These are phyloP conservation scores for Stygiomarasmius scandens DNA, from an alignment of 1,284 basidiomycete genomes.

Conservation along the genomic window DNA sequence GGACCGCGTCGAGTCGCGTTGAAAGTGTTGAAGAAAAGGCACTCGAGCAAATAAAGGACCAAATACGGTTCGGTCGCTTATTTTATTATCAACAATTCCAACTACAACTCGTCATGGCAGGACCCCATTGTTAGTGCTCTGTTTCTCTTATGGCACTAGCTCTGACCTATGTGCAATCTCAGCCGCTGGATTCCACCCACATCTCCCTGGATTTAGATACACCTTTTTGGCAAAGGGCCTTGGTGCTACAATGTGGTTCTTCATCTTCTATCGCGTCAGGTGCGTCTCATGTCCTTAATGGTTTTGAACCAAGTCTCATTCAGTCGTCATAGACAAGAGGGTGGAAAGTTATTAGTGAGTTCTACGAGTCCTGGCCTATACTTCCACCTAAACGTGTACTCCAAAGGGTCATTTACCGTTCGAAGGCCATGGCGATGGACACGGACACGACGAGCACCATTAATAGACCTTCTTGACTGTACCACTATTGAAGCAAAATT, in stretches of 20 bases:
- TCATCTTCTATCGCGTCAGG: conserved; percentile 94
- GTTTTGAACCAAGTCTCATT: conserved; percentile 4
- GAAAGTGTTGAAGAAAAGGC: neutral
- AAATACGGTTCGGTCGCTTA: neutral
- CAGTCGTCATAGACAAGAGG: conserved; percentile 60
- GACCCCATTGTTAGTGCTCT: conserved; percentile 17
- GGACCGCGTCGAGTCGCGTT: conserved; percentile 13
- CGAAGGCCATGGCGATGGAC: conserved; percentile 53
- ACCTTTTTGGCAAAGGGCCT: conserved; percentile 82
- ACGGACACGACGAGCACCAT: conserved; percentile 40
- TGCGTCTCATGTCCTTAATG: conserved; percentile 45
- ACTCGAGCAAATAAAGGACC: neutral
- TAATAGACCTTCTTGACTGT: conserved; percentile 13
- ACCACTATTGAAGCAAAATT: conserved; percentile 1
- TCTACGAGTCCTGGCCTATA: neutral
- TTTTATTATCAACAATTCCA: too few species aligned
- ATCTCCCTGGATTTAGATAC: conserved; percentile 78
- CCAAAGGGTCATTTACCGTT: conserved; percentile 60
- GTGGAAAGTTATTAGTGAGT: conserved; percentile 70
- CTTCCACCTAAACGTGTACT: conserved; percentile 18
- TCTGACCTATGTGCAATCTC: conserved; percentile 4
- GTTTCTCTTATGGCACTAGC: conserved; percentile 2
- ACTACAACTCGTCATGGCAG: conserved; percentile 17
- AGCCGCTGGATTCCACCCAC: conserved; percentile 83
- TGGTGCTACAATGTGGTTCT: conserved; percentile 97